Conservation (phyloP, 179 eudicot species). For the Beta lomatogona region DNA sequence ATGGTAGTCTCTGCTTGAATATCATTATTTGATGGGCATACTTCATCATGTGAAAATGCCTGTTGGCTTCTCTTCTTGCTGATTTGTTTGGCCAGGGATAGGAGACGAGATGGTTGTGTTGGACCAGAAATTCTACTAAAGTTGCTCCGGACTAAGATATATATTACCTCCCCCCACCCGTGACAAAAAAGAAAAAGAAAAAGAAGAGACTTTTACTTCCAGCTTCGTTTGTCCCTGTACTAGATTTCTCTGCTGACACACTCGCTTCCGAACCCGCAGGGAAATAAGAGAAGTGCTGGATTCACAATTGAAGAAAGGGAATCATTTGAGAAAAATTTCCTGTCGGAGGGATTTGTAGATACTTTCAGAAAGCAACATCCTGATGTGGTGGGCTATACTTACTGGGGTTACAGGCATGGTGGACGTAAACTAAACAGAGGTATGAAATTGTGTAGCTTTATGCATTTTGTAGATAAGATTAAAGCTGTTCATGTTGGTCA, state of each 20-base stretch:
- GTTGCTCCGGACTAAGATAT: no score
- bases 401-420: constrained; percentile 95
- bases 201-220: no score
- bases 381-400: constrained; percentile 85
- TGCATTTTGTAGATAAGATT: not conserved
- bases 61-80: no score
- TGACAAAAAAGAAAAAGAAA: no score
- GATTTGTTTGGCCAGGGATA: no score
- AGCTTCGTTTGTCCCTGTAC: not conserved
- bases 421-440: constrained; percentile 85
- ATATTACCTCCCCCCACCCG: no score
- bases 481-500: not conserved
- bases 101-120: no score
- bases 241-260: constrained; percentile 7
- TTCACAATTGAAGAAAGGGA: constrained; percentile 91
- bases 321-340: constrained; percentile 71
- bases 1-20: not conserved
- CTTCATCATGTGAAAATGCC: not conserved
- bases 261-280: constrained; percentile 43
- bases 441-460: constrained; percentile 16
- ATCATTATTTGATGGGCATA: not conserved
- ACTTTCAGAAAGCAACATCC: constrained; percentile 92
- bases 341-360: constrained; percentile 79
- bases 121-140: no score
- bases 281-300: constrained; percentile 94